Evolutionary conservation across 2,329 filamentous ascomycete species (phyloP), one percentile per base, ranked within the genome.

Genomic region (Curvularia lunata): DNA sequence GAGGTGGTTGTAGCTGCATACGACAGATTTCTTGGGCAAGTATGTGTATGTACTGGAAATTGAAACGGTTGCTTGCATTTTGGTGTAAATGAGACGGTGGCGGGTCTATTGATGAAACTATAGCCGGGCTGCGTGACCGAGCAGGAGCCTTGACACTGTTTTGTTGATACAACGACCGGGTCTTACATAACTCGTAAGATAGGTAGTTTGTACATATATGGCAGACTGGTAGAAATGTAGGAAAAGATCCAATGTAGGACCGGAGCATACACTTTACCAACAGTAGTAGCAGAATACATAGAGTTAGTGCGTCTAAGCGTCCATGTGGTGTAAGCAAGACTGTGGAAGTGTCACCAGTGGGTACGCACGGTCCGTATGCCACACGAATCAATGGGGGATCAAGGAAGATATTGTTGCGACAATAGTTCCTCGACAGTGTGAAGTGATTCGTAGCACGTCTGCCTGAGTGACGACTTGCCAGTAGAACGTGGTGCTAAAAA

Each of bases 291-390:
- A 52, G 53, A 62, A 59, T 54, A 58, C 64, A 61, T 59, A 52
- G 42, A 50, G 55, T 58, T 52, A 62, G 61, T 52, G 58, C 63
- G 49, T 41, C 52, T 56, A 38, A 55, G 56, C 61, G 54, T 60
- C 56, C 59, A 64, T 55, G 46, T 41, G 63, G 58, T 59, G 62
- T 38, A 57, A 59, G 50, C 48, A 58, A 43, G 52, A 27, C 28
- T 34, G 52, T 58, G 63, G 66, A 70, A 63, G 65, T 63, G 69
- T 61, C 54, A 48, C 50, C 48, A 60, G 50, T 48, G 58, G 52
- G 47, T 48, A 52, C 49, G 48, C 55, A 61, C 42, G 56, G 47
- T 54, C 30, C 43, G 41, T 58, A 30, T 6, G 28, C 28, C 2
- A 7, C 9, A 8, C 28, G 28, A 45, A 48, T 51, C 38, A 42